phyloP scores from a whole-genome alignment of 768 basidiomycete species.

The Amanita phalloides region DNA sequence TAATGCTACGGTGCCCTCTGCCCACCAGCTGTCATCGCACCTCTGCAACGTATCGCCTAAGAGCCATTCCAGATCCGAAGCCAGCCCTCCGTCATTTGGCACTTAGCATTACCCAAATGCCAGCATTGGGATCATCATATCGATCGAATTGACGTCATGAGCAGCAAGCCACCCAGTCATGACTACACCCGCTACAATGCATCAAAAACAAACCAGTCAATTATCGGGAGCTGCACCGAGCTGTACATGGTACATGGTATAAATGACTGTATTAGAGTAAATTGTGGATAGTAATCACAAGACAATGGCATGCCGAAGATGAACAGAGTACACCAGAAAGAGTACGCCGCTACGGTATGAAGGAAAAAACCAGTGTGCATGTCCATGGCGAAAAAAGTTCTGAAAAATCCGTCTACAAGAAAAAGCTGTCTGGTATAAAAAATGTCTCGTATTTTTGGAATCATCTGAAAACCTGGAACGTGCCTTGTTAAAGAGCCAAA shows the following conservation, averaged over 20 bases:
- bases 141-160: too few species aligned
- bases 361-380: background rate
- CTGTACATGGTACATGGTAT: background rate
- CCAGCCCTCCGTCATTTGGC: too few species aligned
- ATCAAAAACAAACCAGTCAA: background rate
- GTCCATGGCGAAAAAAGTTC: background rate
- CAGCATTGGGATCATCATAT: too few species aligned
- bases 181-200: too few species aligned
- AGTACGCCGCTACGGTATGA: background rate
- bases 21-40: too few species aligned
- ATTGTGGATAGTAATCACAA: background rate
- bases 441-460: background rate
- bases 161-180: too few species aligned
- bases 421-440: background rate
- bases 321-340: background rate
- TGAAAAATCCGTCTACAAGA: background rate
- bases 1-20: too few species aligned
- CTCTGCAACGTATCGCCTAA: too few species aligned
- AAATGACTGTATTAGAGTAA: background rate
- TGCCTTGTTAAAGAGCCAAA: slow-evolving; percentile 5
- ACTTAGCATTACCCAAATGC: too few species aligned
- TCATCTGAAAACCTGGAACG: background rate
- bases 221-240: background rate
- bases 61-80: background rate
- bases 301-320: background rate